Evolutionary conservation across 129 eudicot genomes (phyloP), one percentile per base, ranked within the genome.

Genomic region (Chrysanthemum lavandulifolium): DNA sequence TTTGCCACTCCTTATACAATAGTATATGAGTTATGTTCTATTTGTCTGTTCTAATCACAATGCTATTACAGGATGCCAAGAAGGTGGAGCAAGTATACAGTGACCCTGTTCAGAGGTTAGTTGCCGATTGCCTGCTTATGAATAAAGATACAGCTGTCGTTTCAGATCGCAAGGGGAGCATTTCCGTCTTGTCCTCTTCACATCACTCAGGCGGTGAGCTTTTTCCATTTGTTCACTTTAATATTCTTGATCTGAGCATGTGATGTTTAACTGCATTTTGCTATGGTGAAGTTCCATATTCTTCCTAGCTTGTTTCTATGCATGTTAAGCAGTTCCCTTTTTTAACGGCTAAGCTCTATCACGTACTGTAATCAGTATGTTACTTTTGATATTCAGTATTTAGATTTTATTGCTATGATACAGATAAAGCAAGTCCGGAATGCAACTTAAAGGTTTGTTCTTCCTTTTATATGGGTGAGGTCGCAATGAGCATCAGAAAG

Each of bases 371-470:
- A 36, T 52, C 50, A 60, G 36, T 80, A 53, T 61, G 31, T 71
- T 53, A 36, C 19, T 27, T 61, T 62, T 69, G 11, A 25, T 73
- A 61, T 45, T 71, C 33, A n/a, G 23, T 61, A 57, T 31, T 23
- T 63, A 23, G 45, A 25, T 49, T 61, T 14, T 53, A 60, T 54
- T 53, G 16, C 64, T 45, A 45, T 76, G 70, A 25, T 49, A 47
- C 92, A 94, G 98, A 94, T 60, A 84, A 86, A 81, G 92, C 82
- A n/a, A 90, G 96, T 80, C 98, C 98, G 57, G 98, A 94, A 74
- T 68, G 96, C 79, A 94, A 94, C 85, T 78, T 94, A 69, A 76
- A 84, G 55, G 71, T 84, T 76, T 81, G 84, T 74, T 94, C 96
- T 78, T 87, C 98, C 59, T 90, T 80, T 77, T 86, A 86, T 79